These are phyloP conservation scores for Phyllachora maydis DNA, from an alignment of 2,329 filamentous ascomycete species.

Conservation along the genomic window DNA sequence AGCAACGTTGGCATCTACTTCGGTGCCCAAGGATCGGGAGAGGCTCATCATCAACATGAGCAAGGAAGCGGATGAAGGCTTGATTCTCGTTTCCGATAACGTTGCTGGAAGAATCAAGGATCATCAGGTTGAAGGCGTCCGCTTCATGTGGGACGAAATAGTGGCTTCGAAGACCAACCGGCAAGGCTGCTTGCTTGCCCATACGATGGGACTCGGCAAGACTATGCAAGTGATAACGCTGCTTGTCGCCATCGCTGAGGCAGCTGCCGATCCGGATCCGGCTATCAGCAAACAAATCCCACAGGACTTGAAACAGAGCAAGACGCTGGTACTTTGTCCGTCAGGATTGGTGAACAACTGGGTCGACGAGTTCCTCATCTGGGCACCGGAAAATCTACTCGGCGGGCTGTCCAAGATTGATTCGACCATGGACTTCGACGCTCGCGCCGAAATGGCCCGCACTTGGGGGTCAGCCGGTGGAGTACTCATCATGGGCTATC, in stretches of 20 bases:
- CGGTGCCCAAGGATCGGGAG: conserved; percentile 20
- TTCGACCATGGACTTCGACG: conserved; percentile 10
- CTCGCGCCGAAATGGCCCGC: conserved; percentile 20
- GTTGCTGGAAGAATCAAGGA: conserved; percentile 50
- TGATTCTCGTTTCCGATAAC: conserved; percentile 41
- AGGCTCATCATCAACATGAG: conserved; percentile 45
- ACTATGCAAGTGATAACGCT: conserved; percentile 81
- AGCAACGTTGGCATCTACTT: conserved; percentile 21
- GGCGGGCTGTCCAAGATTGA: conserved; percentile 36
- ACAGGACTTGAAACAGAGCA: conserved; percentile 33
- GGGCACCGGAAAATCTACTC: conserved; percentile 37
- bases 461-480: conserved; percentile 47
- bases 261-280: conserved; percentile 35
- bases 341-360: conserved; percentile 62
- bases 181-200: conserved; percentile 65
- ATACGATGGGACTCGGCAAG: conserved; percentile 85
- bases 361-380: conserved; percentile 53
- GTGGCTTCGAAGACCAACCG: conserved; percentile 33
- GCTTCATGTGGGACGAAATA: conserved; percentile 78
- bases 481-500: conserved; percentile 58
- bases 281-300: conserved; percentile 48
- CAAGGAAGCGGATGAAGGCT: conserved; percentile 35
- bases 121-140: conserved; percentile 64
- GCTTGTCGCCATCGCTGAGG: conserved; percentile 52
- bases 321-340: conserved; percentile 57